Evolutionary conservation across 345 rosid species (phyloP).

Genomic region (Cardiospermum halicacabum): DNA sequence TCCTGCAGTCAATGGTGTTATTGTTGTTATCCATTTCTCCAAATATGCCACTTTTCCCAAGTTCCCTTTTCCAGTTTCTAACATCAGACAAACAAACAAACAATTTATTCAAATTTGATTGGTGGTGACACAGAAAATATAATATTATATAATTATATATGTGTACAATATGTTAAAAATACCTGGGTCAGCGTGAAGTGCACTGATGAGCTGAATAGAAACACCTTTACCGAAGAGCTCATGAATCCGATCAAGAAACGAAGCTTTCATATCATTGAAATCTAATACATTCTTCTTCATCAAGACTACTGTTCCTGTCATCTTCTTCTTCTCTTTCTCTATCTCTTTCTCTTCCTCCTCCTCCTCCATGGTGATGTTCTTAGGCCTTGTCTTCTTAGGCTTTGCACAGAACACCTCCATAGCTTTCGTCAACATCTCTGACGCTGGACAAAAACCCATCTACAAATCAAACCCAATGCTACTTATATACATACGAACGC

Average conservation of each 20-base stretch:
- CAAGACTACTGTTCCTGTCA: constrained; percentile 48
- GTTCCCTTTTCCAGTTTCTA: constrained; percentile 51
- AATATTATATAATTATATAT: no score
- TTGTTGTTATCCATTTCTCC: constrained; percentile 57
- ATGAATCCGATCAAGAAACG: constrained; percentile 56
- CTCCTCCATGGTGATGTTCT: constrained; percentile 17
- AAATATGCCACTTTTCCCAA: constrained; percentile 56
- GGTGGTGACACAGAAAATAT: no score
- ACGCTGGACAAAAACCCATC: constrained; percentile 9
- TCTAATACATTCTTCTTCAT: constrained; percentile 80
- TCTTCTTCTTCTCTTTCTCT: constrained; percentile 37
- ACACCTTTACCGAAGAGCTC: constrained; percentile 66
- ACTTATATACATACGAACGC: no score
- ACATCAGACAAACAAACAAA: background rate
- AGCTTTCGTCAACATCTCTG: constrained; percentile 25
- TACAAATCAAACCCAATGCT: no score
- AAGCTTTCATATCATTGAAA: constrained; percentile 56
- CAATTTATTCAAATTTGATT: background rate
- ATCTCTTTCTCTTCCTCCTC: constrained; percentile 42
- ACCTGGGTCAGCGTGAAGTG: constrained; percentile 59
- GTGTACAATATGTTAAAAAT: no score
- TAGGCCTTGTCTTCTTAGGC: constrained; percentile 22
- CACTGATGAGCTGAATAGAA: constrained; percentile 59
- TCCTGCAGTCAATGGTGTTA: constrained; percentile 42
- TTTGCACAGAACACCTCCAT: constrained; percentile 36